A percentile compares a stretch with the other conserved stretches of the same genome.
These are phyloP conservation scores for Oryza brachyantha DNA, from an alignment of 176 grass and related monocot species.

Conservation along the genomic window DNA sequence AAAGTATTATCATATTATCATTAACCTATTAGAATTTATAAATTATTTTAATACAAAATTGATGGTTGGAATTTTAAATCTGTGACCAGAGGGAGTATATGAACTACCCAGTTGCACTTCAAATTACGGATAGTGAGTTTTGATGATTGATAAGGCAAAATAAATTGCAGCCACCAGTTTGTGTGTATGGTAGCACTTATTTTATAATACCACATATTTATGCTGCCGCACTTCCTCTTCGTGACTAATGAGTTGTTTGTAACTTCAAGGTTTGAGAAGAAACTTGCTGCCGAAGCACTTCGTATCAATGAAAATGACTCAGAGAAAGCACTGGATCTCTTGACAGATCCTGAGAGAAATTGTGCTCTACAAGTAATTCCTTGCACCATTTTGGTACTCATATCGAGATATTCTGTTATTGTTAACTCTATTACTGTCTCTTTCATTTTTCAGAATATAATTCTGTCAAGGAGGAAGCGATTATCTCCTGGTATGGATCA, in stretches of 20 bases:
- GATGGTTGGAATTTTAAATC: too few species aligned
- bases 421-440: constrained; percentile 13
- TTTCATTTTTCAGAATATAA: constrained; percentile 41
- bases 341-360: constrained; percentile 92
- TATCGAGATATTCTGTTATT: constrained; percentile 20
- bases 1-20: too few species aligned
- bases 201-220: neutral
- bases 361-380: constrained; percentile 66
- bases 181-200: neutral
- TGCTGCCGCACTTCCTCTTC: constrained; percentile 4
- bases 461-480: constrained; percentile 50
- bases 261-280: constrained; percentile 68
- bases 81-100: too few species aligned
- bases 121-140: neutral
- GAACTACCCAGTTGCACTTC: neutral
- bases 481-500: constrained; percentile 32
- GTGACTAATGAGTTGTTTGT: constrained; percentile 6
- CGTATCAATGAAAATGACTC: constrained; percentile 83
- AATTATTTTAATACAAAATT: too few species aligned
- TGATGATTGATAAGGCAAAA: neutral
- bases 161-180: neutral
- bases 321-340: constrained; percentile 76
- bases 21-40: too few species aligned
- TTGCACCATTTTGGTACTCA: neutral
- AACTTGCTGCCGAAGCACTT: constrained; percentile 82